Percentiles rank a stretch among this genome's conserved stretches.
Conservation (phyloP, 768 basidiomycete genomes). For the Russula brevipes region DNA sequence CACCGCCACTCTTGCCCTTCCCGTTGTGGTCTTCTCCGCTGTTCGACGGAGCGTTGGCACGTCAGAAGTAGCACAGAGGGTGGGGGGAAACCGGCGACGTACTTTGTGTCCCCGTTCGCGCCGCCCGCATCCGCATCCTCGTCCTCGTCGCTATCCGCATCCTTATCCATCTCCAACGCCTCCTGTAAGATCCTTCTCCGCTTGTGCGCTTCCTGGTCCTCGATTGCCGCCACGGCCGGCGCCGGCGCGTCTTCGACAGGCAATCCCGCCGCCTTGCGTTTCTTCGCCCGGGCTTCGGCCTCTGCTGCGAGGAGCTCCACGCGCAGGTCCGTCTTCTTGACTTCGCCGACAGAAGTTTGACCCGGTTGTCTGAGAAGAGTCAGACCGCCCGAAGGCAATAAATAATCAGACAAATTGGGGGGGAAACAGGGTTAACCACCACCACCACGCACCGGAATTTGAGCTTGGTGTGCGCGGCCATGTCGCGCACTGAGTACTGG, state of each 20-base stretch:
- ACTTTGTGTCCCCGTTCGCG: slow-evolving; percentile 5
- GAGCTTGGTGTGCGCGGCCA: slow-evolving; percentile 94
- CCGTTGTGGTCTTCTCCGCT: slow-evolving; percentile 22
- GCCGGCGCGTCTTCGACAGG: slow-evolving; percentile 33
- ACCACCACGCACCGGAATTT: slow-evolving; percentile 74
- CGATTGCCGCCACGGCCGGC: slow-evolving; percentile 38
- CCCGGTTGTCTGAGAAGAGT: slow-evolving; percentile 66
- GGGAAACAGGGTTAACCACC: neutral
- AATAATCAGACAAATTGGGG: neutral
- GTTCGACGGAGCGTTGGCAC: neutral
- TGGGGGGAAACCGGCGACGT: neutral
- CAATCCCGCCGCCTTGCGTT: slow-evolving; percentile 82
- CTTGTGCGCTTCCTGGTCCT: slow-evolving; percentile 68
- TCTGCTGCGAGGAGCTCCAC: slow-evolving; percentile 83
- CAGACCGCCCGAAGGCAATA: neutral
- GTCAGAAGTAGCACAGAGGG: too few relatives aligned
- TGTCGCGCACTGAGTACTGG: slow-evolving; percentile 88
- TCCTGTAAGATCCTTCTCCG: slow-evolving; percentile 84
- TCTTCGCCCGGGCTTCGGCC: slow-evolving; percentile 81
- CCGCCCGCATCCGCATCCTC: slow-evolving; percentile 34
- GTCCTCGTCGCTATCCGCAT: slow-evolving; percentile 75
- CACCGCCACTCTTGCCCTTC: slow-evolving; percentile 34
- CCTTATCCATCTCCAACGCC: slow-evolving; percentile 81
- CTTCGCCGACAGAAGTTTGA: slow-evolving; percentile 76
- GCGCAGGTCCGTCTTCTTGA: slow-evolving; percentile 72